Evolutionary conservation across 306 rosid genomes (phyloP), one percentile per base, ranked within the genome.

Genomic region (Medicago arabica): DNA sequence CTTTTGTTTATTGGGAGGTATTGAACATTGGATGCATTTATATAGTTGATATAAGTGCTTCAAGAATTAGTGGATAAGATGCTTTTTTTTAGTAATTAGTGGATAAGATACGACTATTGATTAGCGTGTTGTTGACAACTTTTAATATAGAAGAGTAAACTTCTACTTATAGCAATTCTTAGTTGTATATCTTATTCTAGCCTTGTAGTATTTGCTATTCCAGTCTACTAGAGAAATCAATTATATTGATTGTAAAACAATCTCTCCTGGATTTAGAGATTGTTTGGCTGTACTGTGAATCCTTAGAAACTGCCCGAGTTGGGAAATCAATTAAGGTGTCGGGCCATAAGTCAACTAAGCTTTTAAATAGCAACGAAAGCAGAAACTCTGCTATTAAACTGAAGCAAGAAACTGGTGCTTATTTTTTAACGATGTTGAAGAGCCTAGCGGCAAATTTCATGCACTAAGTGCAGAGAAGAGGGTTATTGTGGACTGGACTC

Each of bases 201-300:
- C 54, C 54, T 16, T 17, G 50, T 15, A 51, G 55, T 43, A 6
- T 62, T 75, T 41, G 38, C 17, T 36, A 25, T 10, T 11, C 34
- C 14, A 3, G 53, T 64, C 49, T 28, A 12, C 83, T 28, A 18
- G 61, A 64, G 49, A 71, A 74, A 61, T 63, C 61, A 60, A 44
- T 9, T 23, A 44, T 25, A 23, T 54, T 58, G 28, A 16, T 41
- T 57, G 19, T 72, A 25, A 73, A 38, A 53, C 7, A 74, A 67
- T 7, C 18, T 7, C 18, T 69, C 34, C 54, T 19, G 13, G 69
- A 19, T 75, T 76, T 69, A 28, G 61, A 10, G 72, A 13, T 54
- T 47, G 63, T 47, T 75, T 75, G 21, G 12, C 46, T 49, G 39
- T 67, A 44, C 46, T 74, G 57, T 47, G 51, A 67, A n/a, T 74